Evolutionary conservation across 192 early-diverging fungal species (phyloP).

Genomic region (Rhizoclosmatium sp.): DNA sequence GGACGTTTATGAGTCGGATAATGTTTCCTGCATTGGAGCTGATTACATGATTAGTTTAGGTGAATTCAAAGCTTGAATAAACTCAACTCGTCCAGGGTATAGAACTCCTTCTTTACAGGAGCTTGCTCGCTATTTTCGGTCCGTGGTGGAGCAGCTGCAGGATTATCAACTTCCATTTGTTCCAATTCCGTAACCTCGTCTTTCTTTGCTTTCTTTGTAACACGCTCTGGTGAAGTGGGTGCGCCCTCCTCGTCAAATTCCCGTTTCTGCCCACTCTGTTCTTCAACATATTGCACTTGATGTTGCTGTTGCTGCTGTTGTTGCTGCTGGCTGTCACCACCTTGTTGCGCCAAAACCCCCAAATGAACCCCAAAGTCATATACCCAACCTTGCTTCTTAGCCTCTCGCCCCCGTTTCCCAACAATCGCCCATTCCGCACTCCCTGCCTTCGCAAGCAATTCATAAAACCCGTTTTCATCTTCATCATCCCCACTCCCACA

Average conservation of each 20-base stretch:
- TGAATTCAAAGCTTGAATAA: background rate
- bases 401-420: background rate
- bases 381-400: background rate
- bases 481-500: constrained; percentile 1
- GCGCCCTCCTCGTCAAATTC: no score
- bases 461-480: constrained; percentile 19
- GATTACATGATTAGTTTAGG: background rate
- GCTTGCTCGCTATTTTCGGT: background rate
- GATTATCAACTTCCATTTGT: background rate
- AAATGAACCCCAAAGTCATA: background rate
- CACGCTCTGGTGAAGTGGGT: no score
- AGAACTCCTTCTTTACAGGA: constrained; percentile 32
- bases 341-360: background rate
- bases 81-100: constrained; percentile 34
- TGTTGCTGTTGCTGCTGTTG: constrained; percentile 1
- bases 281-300: background rate
- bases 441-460: constrained; percentile 14
- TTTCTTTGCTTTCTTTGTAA: background rate
- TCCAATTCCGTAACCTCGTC: constrained; percentile 1
- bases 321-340: background rate
- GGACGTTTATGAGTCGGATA: constrained; percentile 33
- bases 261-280: background rate
- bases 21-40: constrained; percentile 47
- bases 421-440: background rate
- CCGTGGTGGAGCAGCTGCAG: background rate